phyloP scores from a whole-genome alignment of 2,329 filamentous ascomycete genomes.

The Orbilia javanica region DNA sequence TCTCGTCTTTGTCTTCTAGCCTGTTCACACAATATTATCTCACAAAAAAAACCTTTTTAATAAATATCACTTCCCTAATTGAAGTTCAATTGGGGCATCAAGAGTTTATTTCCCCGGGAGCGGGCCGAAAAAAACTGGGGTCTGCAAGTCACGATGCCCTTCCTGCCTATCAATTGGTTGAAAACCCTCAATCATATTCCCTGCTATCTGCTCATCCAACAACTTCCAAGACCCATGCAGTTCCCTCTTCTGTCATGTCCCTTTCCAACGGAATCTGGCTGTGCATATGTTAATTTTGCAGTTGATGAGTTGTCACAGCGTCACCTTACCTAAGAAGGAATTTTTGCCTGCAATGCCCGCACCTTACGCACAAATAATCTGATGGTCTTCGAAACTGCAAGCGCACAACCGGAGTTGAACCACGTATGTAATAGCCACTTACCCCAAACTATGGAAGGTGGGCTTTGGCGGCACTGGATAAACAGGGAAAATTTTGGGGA shows the following conservation, averaged over 20 bases:
- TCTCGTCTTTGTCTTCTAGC: background rate
- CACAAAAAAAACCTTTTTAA: background rate
- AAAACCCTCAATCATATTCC: conserved; percentile 32
- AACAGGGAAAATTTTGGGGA: conserved; percentile 41
- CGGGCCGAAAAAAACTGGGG: conserved; percentile 56
- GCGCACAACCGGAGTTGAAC: conserved; percentile 44
- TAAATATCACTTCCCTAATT: conserved; percentile 25
- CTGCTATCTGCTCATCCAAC: conserved; percentile 44
- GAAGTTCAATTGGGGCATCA: conserved; percentile 13
- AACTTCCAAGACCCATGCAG: conserved; percentile 38
- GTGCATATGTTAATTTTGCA: conserved; percentile 57
- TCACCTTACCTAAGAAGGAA: conserved; percentile 57
- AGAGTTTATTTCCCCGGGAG: conserved; percentile 52
- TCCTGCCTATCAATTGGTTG: conserved; percentile 40
- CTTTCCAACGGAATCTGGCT: conserved; percentile 45
- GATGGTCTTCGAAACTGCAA: conserved; percentile 43
- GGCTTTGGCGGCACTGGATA: conserved; percentile 48
- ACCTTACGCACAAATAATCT: conserved; percentile 55
- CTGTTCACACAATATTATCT: conserved; percentile 11
- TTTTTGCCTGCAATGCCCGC: conserved; percentile 53
- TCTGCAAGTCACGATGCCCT: conserved; percentile 51
- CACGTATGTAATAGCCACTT: conserved; percentile 56
- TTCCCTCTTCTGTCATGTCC: conserved; percentile 48
- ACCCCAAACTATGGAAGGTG: conserved; percentile 49
- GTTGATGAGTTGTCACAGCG: conserved; percentile 58